A percentile compares a stretch with the other conserved stretches of the same genome.
phyloP scores from a whole-genome alignment of 106 monocot species.

The Dendrobium nobile region DNA sequence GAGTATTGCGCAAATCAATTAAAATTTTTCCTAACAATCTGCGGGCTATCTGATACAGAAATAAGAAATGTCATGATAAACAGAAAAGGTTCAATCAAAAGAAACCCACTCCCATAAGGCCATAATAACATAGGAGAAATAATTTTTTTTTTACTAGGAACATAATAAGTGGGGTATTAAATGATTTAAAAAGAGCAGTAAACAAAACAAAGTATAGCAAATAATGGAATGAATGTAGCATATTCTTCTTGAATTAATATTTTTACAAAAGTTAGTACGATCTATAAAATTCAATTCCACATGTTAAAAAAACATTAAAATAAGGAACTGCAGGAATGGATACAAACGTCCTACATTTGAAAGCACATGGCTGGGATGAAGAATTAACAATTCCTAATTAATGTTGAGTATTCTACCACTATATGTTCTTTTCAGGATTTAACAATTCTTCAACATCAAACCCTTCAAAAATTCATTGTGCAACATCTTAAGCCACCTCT shows the following conservation, averaged over 20 bases:
- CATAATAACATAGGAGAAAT: background rate
- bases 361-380: background rate
- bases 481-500: background rate
- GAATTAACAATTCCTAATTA: background rate
- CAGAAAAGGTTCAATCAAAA: background rate
- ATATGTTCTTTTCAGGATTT: background rate
- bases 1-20: constrained; percentile 88
- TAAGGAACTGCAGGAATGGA: background rate
- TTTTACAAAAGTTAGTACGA: background rate
- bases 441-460: background rate
- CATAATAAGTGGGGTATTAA: background rate
- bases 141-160: background rate
- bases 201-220: background rate
- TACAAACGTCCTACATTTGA: background rate
- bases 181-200: background rate
- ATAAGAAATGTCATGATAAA: background rate
- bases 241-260: background rate
- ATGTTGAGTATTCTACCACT: background rate
- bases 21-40: constrained; percentile 90
- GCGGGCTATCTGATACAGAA: constrained; percentile 63
- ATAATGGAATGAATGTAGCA: background rate
- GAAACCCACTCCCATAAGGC: background rate
- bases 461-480: background rate
- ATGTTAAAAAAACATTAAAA: background rate
- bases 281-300: background rate